phyloP scores from a whole-genome alignment of 2,329 filamentous ascomycete species.

The Colletotrichum viniferum region DNA sequence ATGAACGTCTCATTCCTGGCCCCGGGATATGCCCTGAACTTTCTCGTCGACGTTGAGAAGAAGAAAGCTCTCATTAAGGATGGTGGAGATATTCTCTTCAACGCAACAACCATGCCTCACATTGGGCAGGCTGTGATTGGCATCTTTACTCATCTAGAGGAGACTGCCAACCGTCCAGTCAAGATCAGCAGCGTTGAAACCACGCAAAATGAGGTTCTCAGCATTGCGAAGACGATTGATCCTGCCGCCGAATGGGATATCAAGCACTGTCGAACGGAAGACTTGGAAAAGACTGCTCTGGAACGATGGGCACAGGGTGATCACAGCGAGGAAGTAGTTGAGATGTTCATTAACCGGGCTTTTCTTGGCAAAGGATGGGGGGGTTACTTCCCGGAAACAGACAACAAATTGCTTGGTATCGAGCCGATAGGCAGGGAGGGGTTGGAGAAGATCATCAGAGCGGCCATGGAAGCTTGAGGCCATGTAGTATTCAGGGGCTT shows the following conservation, averaged over 20 bases:
- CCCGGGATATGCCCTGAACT: conserved; percentile 19
- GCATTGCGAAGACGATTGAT: conserved; percentile 23
- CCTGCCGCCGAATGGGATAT: background rate
- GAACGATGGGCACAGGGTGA: background rate
- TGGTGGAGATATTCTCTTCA: conserved; percentile 49
- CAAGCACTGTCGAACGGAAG: background rate
- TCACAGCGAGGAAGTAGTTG: conserved; percentile 5
- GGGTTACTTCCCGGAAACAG: background rate
- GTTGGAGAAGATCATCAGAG: background rate
- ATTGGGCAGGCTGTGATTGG: conserved; percentile 52
- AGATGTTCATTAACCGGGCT: conserved; percentile 8
- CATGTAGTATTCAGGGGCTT: background rate
- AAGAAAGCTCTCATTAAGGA: conserved; percentile 49
- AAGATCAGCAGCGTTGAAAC: conserved; percentile 55
- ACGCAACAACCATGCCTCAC: conserved; percentile 49
- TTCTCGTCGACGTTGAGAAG: conserved; percentile 10
- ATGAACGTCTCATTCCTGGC: conserved; percentile 48
- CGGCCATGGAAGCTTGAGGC: background rate
- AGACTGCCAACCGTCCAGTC: conserved; percentile 58
- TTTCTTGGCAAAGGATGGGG: conserved; percentile 1
- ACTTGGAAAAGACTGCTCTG: background rate
- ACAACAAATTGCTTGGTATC: background rate
- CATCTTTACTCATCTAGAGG: conserved; percentile 47
- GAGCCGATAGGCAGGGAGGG: background rate
- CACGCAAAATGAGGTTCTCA: conserved; percentile 55